Evolutionary conservation across 2,329 filamentous ascomycete genomes (phyloP), one percentile per base, ranked within the genome.

Genomic region (Phaeosphaeria sp.): DNA sequence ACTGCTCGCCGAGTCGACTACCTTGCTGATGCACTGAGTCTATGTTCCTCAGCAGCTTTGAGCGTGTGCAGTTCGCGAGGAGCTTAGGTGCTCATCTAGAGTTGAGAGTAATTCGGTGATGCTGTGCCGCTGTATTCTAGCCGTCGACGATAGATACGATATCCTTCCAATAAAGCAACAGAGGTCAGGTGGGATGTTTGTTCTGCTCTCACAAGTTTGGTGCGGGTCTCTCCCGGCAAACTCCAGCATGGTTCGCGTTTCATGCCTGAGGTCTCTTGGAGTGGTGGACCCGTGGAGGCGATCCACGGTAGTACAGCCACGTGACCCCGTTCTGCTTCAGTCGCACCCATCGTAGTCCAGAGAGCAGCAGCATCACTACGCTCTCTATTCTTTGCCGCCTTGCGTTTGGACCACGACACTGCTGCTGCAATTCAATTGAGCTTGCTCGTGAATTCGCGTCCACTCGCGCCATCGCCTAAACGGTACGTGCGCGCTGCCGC

Each of bases 351-450:
- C 6, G 25, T 6, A 30, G 30, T n/a, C n/a, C n/a, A n/a, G n/a
- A n/a, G n/a, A n/a, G 59, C 60, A 25, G 68, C 63, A 69, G 68
- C 72, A 75, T 74, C 69, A 67, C 72, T 74, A 75, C 68, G 64
- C 66, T 71, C 67, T 69, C 69, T 77, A 77, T 77, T 77, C 70
- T 77, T 77, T 67, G 59, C 65, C 60, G 66, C 71, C 61, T 68
- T 64, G 62, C 66, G 61, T 55, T 70, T 68, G 68, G 70, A 63
- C 60, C 64, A 57, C 59, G 61, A 40, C 57, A 45, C 55, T 36
- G 42, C 50, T 64, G 52, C 54, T 60, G 63, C 64, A 51, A 60
- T 66, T 63, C 72, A 72, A 75, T 74, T 76, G 72, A 73, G 65
- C 66, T 56, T 53, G 63, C 64, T 60, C 67, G 68, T 56, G 64